A percentile compares a stretch with the other conserved stretches of the same genome.
Conservation (phyloP, 2,329 filamentous ascomycete species). For the Plenodomus tracheiphilus region DNA sequence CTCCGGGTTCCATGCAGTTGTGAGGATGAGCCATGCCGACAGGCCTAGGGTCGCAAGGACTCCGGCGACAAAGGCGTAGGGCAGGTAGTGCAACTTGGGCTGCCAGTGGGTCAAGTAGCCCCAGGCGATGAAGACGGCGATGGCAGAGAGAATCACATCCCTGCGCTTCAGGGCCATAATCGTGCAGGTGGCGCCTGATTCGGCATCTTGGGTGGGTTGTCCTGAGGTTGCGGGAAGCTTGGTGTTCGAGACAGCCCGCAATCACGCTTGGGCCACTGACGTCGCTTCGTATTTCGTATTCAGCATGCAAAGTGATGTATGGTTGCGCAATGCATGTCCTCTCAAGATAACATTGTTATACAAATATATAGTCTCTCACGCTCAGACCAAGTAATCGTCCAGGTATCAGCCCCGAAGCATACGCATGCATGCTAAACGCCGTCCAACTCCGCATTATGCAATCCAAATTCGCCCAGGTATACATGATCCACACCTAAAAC, state of each 20-base stretch:
- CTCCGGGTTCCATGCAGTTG: conserved; percentile 56
- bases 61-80: conserved; percentile 80
- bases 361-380: neutral
- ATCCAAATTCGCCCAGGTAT: neutral
- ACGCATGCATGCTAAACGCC: conserved; percentile 6
- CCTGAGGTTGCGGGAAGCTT: conserved; percentile 17
- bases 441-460: conserved; percentile 7
- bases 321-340: neutral
- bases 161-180: conserved; percentile 72
- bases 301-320: conserved; percentile 4
- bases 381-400: neutral
- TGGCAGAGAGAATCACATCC: conserved; percentile 68
- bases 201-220: conserved; percentile 39
- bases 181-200: conserved; percentile 43
- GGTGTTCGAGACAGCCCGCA: conserved; percentile 18
- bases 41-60: conserved; percentile 58
- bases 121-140: conserved; percentile 82
- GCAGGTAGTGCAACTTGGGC: conserved; percentile 79
- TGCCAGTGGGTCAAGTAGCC: conserved; percentile 81
- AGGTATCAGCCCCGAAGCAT: neutral
- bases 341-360: conserved; percentile 2
- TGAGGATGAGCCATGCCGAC: conserved; percentile 63
- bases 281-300: conserved; percentile 13
- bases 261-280: conserved; percentile 22
- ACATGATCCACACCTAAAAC: conserved; percentile 43